Base-by-base conservation (phyloP, 345 rosid genomes). In the Microthlaspi erraticum region DNA sequence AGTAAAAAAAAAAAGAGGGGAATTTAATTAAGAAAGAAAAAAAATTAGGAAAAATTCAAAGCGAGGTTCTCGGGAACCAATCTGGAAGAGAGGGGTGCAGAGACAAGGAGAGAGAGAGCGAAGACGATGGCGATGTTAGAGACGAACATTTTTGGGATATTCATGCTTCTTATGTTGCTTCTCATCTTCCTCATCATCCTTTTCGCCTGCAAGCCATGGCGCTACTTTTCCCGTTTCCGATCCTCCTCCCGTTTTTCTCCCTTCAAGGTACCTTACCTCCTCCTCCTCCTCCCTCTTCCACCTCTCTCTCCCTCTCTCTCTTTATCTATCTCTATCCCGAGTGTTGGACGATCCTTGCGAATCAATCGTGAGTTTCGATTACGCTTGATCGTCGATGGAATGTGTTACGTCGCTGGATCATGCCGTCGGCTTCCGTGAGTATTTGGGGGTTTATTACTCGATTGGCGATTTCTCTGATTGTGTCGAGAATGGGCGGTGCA, bases 201-300 rank as follows among this genome's bases (percentile, higher is more conserved):
- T 73, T 29, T 86, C 71, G 90, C 84, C 83, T 91, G 91, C 77
- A 84, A 83, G 66, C 99, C 97, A 76, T 94, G 99, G 97, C 99
- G 96, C 17, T 84, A 70, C 81, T 65, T 87, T 73, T 79, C 80
- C 52, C 83, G 75, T 70, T 83, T 39, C 74, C 84, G 77, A 52
- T 68, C 69, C 69, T 68, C 69, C 69, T 80, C 78, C 38, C 80
- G 79, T 46, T 64, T 62, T 64, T 83, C 82, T 75, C 9, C 76
- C 78, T 33, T 75, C 82, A 81, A 88, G 97, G 97, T 91, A 59
- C n/a, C 14, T n/a, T 16, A n/a, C 5, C 8, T 17, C n/a, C n/a
- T n/a, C n/a, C n/a, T n/a, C n/a, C n/a, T 26, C 29, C 29, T 26
- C 29, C 12, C 16, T 14, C n/a, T 34, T 6, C 6, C 2, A 39